Evolutionary conservation across 2,329 filamentous ascomycete species (phyloP), one percentile per base, ranked within the genome.

Genomic region (Plenodomus lindquistii): DNA sequence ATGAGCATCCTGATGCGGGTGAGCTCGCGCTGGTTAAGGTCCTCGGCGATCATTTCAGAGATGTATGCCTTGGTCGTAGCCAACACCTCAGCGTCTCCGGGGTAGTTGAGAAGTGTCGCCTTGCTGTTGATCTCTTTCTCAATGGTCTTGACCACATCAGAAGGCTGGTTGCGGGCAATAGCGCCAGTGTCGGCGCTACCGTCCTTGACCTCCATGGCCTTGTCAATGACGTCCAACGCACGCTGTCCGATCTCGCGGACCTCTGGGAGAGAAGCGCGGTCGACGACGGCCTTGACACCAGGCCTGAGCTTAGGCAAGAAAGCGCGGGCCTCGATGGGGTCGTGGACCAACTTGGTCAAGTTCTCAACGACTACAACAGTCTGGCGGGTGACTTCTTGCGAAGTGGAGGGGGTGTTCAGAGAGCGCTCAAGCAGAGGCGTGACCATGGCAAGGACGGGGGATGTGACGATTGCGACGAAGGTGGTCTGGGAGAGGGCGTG

Each of bases 361-460:
- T 99, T 99, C 78, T 99, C 94, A 17, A 94, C 89, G 42, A 99
- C 95, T 45, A 99, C 91, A 22, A 96, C 91, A 2, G 94, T 96
- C 77, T 97, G 93, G 53, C 94, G 88, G 46, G 97, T 81, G 18
- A 97, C 92, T 76, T 99, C 94, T 73, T 99, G 94, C 3, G 89
- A 82, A 4, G 94, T 99, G 15, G 84, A 84, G 8, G 93, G 94
- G 52, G 87, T 93, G 79, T 97, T 97, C 53, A 99, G 83, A 16
- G 92, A 91, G 62, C 94, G 88, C 77, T 97, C 94, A 21, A 99
- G 85, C 60, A 97, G 87, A 38, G 94, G 94, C 1, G 94, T 99
- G 46, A 99, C 82, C 46, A 99, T 85, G 16, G 94, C 94, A 48
- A 99, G 84, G 4, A 97, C 93, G 9, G 94, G 94, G 8, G 93